A percentile compares a stretch with the other conserved stretches of the same genome.
Conservation (phyloP, 2,329 filamentous ascomycete species). For the Sarocladiaceae sp. region DNA sequence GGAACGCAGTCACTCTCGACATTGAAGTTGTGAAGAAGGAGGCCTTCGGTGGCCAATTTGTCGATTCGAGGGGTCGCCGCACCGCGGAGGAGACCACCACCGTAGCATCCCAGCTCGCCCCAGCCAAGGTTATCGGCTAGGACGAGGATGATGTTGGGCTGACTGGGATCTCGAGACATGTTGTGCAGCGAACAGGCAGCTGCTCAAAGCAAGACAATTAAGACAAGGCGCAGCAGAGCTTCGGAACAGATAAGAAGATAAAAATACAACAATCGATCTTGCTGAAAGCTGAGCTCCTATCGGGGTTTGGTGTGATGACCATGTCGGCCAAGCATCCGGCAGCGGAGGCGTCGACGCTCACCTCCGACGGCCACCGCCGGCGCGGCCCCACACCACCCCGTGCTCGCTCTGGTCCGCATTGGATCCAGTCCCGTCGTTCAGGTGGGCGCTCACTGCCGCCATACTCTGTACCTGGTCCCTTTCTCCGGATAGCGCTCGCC, state of each 20-base stretch:
- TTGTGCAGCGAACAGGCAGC: too few species aligned
- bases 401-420: too few species aligned
- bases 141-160: constrained; percentile 25
- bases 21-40: constrained; percentile 30
- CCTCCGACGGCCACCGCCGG: not conserved
- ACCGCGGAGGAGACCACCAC: constrained; percentile 25
- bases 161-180: not conserved
- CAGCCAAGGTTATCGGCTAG: constrained; percentile 31
- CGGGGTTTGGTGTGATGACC: too few species aligned
- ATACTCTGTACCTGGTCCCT: too few species aligned
- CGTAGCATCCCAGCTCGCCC: constrained; percentile 29
- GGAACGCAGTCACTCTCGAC: constrained; percentile 30
- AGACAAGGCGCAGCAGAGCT: too few species aligned
- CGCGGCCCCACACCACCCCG: too few species aligned
- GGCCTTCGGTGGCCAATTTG: constrained; percentile 23
- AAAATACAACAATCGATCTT: not conserved
- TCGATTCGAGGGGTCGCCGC: constrained; percentile 28
- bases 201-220: too few species aligned
- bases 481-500: too few species aligned
- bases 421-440: too few species aligned
- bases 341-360: not conserved
- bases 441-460: too few species aligned
- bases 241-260: constrained; percentile 3
- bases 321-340: too few species aligned
- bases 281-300: too few species aligned